Conservation (phyloP, 345 rosid species). For the Salix caprea region DNA sequence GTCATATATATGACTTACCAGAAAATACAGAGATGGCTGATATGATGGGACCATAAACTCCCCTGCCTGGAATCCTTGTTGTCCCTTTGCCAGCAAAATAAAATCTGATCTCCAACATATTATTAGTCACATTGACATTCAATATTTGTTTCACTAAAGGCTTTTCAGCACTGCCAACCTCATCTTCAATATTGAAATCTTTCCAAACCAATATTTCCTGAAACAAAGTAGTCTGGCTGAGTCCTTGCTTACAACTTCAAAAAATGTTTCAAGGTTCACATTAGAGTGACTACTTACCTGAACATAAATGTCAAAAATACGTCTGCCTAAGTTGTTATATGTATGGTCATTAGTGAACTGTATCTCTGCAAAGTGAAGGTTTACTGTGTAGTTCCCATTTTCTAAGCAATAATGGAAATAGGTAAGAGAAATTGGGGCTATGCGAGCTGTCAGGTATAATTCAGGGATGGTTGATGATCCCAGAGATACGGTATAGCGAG, state of each 20-base stretch:
- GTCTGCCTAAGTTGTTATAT: constrained; percentile 53
- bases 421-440: constrained; percentile 57
- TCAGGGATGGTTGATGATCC: constrained; percentile 38
- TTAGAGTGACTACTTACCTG: constrained; percentile 37
- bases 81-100: constrained; percentile 32
- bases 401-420: constrained; percentile 63
- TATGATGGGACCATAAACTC: constrained; percentile 27
- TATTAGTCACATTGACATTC: constrained; percentile 16
- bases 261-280: background rate
- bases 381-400: constrained; percentile 50
- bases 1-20: constrained; percentile 9
- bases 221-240: background rate
- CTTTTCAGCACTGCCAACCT: constrained; percentile 13
- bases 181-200: constrained; percentile 24
- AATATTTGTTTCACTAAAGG: constrained; percentile 10
- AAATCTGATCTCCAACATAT: constrained; percentile 20
- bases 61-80: constrained; percentile 15
- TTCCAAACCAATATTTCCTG: constrained; percentile 21
- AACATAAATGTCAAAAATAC: constrained; percentile 54
- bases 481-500: constrained; percentile 19
- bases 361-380: constrained; percentile 57
- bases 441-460: constrained; percentile 44
- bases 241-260: background rate
- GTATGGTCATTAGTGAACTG: constrained; percentile 44
- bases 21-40: constrained; percentile 24